Evolutionary conservation across 2,329 filamentous ascomycete species (phyloP).

Genomic region (Ceratocystis colombiana): DNA sequence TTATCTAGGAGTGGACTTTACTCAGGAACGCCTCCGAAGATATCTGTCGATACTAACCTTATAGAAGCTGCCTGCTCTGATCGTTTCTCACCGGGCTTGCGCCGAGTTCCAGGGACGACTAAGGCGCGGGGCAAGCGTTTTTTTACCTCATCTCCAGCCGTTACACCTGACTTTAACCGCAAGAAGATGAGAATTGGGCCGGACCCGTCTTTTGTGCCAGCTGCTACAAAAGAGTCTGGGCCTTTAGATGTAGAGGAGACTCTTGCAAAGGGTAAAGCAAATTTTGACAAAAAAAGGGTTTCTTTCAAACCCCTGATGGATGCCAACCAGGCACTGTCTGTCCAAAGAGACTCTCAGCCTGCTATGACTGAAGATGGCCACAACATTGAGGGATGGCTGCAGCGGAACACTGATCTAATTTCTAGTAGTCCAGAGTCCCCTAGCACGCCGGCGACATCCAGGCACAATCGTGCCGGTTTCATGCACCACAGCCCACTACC

Average conservation of each 20-base stretch:
- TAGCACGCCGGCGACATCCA: background rate
- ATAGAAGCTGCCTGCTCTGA: constrained; percentile 36
- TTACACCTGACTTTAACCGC: background rate
- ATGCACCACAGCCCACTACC: constrained; percentile 3
- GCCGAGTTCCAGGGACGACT: constrained; percentile 29
- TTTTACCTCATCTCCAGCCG: constrained; percentile 14
- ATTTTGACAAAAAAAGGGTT: background rate
- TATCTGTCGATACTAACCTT: constrained; percentile 35
- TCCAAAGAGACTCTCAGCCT: background rate
- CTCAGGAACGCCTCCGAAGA: constrained; percentile 32
- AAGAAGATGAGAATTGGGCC: constrained; percentile 5
- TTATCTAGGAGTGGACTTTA: constrained; percentile 38
- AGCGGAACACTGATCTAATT: background rate
- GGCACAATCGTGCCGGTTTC: background rate
- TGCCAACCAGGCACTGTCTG: background rate
- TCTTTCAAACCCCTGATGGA: background rate
- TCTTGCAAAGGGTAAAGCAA: background rate
- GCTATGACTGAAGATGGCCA: background rate
- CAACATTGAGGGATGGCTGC: background rate
- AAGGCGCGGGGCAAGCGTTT: constrained; percentile 21
- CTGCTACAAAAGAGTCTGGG: background rate
- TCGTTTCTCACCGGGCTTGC: constrained; percentile 29
- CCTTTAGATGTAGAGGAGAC: background rate
- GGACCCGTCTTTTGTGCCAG: background rate
- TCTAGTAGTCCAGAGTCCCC: background rate